These are phyloP conservation scores for Backusella australiensis DNA, from an alignment of 192 early-diverging fungal genomes.

Conservation along the genomic window DNA sequence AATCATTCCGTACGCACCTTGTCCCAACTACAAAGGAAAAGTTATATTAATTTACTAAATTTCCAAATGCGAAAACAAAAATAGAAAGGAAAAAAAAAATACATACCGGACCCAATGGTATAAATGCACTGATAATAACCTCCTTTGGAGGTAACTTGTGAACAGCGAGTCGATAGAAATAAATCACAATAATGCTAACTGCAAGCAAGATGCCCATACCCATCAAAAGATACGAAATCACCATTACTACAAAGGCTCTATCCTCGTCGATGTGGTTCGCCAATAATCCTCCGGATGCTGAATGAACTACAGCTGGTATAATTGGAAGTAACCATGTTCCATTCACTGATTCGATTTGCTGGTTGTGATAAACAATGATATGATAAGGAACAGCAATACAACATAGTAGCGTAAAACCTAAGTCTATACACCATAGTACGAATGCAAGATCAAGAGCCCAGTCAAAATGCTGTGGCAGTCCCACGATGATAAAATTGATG, in stretches of 20 bases:
- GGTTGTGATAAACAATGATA: slow-evolving; percentile 41
- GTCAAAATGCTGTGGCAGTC: slow-evolving; percentile 19
- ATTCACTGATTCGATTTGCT: slow-evolving; percentile 40
- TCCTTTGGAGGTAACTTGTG: slow-evolving; percentile 46
- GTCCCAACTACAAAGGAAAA: not conserved
- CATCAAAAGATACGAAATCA: slow-evolving; percentile 45
- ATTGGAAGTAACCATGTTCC: slow-evolving; percentile 49
- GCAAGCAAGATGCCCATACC: slow-evolving; percentile 46
- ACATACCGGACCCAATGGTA: slow-evolving; percentile 46
- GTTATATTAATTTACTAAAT: no score
- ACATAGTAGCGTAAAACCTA: slow-evolving; percentile 34
- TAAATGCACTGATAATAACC: slow-evolving; percentile 44
- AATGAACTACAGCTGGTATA: slow-evolving; percentile 47
- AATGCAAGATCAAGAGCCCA: slow-evolving; percentile 43
- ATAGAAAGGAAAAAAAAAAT: slow-evolving; percentile 18
- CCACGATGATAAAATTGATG: slow-evolving; percentile 29
- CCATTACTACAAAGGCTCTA: slow-evolving; percentile 27
- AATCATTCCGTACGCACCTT: slow-evolving; percentile 47
- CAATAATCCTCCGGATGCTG: slow-evolving; percentile 38
- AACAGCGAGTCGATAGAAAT: slow-evolving; percentile 43
- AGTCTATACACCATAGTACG: slow-evolving; percentile 43
- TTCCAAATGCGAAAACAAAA: slow-evolving; percentile 12
- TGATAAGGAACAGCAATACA: slow-evolving; percentile 42
- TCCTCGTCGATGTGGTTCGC: slow-evolving; percentile 24
- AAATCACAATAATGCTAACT: slow-evolving; percentile 43